These are phyloP conservation scores for Platanthera zijinensis DNA, from an alignment of 106 monocot species.

Conservation along the genomic window DNA sequence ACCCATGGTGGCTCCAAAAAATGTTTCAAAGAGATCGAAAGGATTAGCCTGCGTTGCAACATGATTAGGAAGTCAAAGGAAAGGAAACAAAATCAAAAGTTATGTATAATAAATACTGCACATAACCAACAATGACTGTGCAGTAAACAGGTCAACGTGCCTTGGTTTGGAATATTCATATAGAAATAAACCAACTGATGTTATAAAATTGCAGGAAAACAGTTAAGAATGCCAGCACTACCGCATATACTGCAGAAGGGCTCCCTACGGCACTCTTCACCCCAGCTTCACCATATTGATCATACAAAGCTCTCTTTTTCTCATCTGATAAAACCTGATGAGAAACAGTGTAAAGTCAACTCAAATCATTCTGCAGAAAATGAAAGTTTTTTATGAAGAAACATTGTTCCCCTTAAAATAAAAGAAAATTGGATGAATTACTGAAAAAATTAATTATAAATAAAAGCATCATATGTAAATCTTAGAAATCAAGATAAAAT, in stretches of 20 bases:
- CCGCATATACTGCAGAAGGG: slow-evolving; percentile 79
- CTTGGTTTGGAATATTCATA: neutral
- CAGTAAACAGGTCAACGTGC: neutral
- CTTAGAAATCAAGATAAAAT: slow-evolving; percentile 1
- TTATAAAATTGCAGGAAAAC: neutral
- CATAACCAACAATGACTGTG: neutral
- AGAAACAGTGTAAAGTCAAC: neutral
- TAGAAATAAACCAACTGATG: neutral
- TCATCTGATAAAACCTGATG: slow-evolving; percentile 95
- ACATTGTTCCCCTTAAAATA: neutral
- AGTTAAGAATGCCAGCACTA: slow-evolving; percentile 14
- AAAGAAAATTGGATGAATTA: neutral
- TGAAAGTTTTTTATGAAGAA: neutral
- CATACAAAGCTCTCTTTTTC: slow-evolving; percentile 83
- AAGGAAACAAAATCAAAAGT: slow-evolving; percentile 1
- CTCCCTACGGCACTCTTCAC: slow-evolving; percentile 77
- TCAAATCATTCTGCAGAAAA: neutral
- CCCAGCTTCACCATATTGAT: slow-evolving; percentile 97
- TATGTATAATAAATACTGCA: neutral
- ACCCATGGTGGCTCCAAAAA: slow-evolving; percentile 95
- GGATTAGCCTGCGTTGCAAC: slow-evolving; percentile 72
- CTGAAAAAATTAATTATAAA: neutral
- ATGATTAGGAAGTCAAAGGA: neutral
- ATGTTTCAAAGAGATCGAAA: slow-evolving; percentile 94
- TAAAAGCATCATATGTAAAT: neutral